Percentiles rank a stretch among this genome's conserved stretches.
Conservation (phyloP, 441 rosid genomes). For the Bocquillonia castaneifolia region DNA sequence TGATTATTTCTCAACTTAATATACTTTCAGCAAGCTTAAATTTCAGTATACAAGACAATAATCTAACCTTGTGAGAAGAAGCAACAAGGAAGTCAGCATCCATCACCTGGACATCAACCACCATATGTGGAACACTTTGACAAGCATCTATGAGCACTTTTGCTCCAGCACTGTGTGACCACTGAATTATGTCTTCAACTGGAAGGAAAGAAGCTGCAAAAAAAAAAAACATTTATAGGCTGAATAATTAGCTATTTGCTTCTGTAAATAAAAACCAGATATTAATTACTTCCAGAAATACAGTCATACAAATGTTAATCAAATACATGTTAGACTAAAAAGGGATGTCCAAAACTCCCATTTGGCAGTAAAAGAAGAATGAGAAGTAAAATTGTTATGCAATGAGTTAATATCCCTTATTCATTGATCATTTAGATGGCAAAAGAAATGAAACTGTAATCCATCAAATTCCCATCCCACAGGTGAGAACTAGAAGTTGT, state of each 20-base stretch:
- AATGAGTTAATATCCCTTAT: too few relatives aligned
- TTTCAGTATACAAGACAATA: constrained; percentile 25
- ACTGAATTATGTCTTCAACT: constrained; percentile 54
- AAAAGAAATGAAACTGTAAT: too few relatives aligned
- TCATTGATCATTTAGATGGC: too few relatives aligned
- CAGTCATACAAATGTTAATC: neutral
- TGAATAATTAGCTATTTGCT: neutral
- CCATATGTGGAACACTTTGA: constrained; percentile 96
- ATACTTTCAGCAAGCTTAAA: constrained; percentile 25
- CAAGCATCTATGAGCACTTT: constrained; percentile 93
- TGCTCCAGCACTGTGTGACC: constrained; percentile 77
- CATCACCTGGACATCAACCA: constrained; percentile 74
- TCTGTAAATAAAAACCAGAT: neutral
- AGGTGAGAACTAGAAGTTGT: too few relatives aligned
- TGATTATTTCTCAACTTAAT: constrained; percentile 58
- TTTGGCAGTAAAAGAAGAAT: too few relatives aligned
- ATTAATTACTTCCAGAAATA: neutral
- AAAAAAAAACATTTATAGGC: constrained; percentile 13
- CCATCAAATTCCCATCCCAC: too few relatives aligned
- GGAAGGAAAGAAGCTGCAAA: constrained; percentile 90
- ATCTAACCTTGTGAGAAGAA: constrained; percentile 93
- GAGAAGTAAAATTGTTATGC: too few relatives aligned
- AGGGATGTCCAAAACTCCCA: too few relatives aligned
- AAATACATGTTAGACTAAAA: too few relatives aligned
- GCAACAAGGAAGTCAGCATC: constrained; percentile 92